Evolutionary conservation across 306 rosid species (phyloP).

Genomic region (Dryas drummondii): DNA sequence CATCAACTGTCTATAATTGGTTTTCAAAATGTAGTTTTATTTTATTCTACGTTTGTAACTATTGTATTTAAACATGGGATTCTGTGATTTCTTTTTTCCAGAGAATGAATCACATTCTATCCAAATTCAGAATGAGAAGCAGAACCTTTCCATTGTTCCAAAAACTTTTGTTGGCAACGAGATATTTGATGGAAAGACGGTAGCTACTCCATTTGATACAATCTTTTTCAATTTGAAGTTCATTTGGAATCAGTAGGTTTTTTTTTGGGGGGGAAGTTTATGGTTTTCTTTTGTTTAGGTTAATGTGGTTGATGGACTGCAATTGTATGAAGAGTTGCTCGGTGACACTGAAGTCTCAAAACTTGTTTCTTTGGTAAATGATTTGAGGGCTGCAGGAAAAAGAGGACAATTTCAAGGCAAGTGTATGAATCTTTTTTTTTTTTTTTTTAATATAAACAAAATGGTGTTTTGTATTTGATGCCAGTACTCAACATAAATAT

Average conservation of each 20-base stretch:
- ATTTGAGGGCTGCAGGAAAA: constrained; percentile 69
- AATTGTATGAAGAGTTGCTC: constrained; percentile 57
- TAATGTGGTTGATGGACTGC: constrained; percentile 81
- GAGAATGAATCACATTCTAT: constrained; percentile 47
- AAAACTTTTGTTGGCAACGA: constrained; percentile 62
- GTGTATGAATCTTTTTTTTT: constrained; percentile 2
- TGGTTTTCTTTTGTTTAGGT: constrained; percentile 41
- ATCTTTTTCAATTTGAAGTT: constrained; percentile 11
- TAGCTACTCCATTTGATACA: constrained; percentile 36
- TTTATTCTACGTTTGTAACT: not conserved
- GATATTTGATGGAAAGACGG: constrained; percentile 69
- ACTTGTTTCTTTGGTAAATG: constrained; percentile 63
- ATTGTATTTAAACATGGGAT: constrained; percentile 7
- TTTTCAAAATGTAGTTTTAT: not conserved
- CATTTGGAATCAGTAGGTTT: not conserved
- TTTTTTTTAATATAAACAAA: not conserved
- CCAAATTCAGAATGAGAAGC: constrained; percentile 49
- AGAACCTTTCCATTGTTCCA: constrained; percentile 38
- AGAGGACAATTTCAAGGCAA: constrained; percentile 77
- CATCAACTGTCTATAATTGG: constrained; percentile 3
- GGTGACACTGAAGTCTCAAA: constrained; percentile 58
- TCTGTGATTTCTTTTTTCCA: constrained; percentile 32
- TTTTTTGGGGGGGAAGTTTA: not conserved
- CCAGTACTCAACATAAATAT: not conserved
- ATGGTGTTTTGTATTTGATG: not conserved